A percentile compares a stretch with the other conserved stretches of the same genome.
phyloP scores from a whole-genome alignment of 2,329 filamentous ascomycete genomes.

The Diaporthe nobilis region DNA sequence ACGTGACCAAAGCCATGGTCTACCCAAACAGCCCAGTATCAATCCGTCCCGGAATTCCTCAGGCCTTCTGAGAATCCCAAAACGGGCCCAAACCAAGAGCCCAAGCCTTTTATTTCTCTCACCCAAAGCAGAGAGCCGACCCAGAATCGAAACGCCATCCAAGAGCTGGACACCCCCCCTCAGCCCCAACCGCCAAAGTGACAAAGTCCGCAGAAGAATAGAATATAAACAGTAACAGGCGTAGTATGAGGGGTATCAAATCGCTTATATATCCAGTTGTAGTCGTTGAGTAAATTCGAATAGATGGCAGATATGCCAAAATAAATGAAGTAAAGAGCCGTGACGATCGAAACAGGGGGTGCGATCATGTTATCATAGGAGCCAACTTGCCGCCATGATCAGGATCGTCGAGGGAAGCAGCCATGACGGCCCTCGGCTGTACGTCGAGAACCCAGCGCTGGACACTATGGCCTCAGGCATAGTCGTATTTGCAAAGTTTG shows the following conservation, averaged over 20 bases:
- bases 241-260: conserved; percentile 37
- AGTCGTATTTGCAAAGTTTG: conserved; percentile 70
- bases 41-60: not conserved
- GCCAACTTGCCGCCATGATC: conserved; percentile 30
- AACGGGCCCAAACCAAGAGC: not conserved
- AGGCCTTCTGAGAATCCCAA: not conserved
- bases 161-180: not conserved
- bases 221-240: conserved; percentile 20
- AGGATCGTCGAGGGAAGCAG: not conserved
- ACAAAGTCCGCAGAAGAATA: conserved; percentile 1
- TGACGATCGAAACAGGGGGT: no score
- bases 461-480: conserved; percentile 56
- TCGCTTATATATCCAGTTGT: conserved; percentile 29
- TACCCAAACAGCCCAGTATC: not conserved
- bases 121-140: not conserved
- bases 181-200: not conserved
- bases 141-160: conserved; percentile 34
- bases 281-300: conserved; percentile 26
- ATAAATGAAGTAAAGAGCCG: not conserved
- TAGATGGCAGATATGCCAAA: not conserved
- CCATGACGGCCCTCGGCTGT: conserved; percentile 4
- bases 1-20: conserved; percentile 9
- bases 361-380: conserved; percentile 4
- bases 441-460: conserved; percentile 39
- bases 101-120: not conserved